Base-by-base conservation (phyloP, 768 basidiomycete genomes). In the Tylopilus cervinicoccineus region DNA sequence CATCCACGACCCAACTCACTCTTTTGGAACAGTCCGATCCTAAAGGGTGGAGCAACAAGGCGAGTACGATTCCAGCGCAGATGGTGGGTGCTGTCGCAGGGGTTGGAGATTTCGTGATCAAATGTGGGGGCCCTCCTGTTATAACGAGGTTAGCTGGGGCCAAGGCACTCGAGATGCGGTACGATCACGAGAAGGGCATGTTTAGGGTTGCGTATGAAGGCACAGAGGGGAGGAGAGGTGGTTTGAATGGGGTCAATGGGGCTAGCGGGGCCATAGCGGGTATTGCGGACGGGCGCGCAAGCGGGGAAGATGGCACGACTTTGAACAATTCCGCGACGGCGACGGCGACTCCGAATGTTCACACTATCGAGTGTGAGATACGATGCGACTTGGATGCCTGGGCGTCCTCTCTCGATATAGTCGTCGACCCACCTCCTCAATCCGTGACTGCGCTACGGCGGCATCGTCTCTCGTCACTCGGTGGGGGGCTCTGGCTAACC, bases 11-110 rank as follows among this genome's bases (percentile, higher is more conserved):
- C 0, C 80, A 89, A 11, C 81, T 99, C 52, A 96, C 93, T 0
- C 72, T 99, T 1, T 78, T 99, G 5, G 95, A 98, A 61, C 96
- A 98, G 67, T 93, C 91, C 11, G 95, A 99, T 65, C 93, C 93
- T 6, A 91, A 94, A 67, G 93, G 93, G 38, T 97, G 95, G 94
- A 84, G 91, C 6, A 93, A 90, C 70, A 98, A 97, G 67, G 67
- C 65, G 12, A 82, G 84, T 0, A 88, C 89, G 12, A 93, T 95
- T 43, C 95, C 94, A 1, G 85, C 84, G n/a, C 84, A 93, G 57
- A 95, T 98, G 91, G 84, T 95, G 60, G 79, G 80, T 33, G 78
- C 84, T 2, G 71, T 98, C 0, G 91, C 93, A 0, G 94, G 94
- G 1, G 85, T 96, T 10, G 93, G 96, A 19, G 95, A 97, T 53